A percentile compares a stretch with the other conserved stretches of the same genome.
Evolutionary conservation across 768 basidiomycete species (phyloP).

Genomic region (Lactifluus rugatus): DNA sequence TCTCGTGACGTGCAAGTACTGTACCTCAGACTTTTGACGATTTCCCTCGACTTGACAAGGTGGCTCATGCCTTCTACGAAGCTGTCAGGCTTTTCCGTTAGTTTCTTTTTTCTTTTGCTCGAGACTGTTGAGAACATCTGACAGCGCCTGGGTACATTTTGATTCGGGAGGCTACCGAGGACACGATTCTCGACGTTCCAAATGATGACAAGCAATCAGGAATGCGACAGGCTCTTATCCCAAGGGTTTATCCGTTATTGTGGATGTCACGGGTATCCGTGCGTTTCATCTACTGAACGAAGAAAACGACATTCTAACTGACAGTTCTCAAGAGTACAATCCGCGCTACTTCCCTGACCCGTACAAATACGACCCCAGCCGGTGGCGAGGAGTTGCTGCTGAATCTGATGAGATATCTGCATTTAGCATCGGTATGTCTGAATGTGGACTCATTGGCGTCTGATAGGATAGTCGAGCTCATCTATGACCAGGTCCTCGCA

Average conservation of each 20-base stretch:
- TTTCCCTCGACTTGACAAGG: slow-evolving; percentile 25
- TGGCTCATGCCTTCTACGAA: slow-evolving; percentile 26
- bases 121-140: not conserved
- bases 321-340: slow-evolving; percentile 28
- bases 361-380: slow-evolving; percentile 28
- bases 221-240: slow-evolving; percentile 20
- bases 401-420: slow-evolving; percentile 15
- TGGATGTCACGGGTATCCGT: slow-evolving; percentile 26
- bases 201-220: slow-evolving; percentile 10
- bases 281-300: not conserved
- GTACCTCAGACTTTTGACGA: slow-evolving; percentile 20
- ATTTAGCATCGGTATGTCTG: slow-evolving; percentile 19
- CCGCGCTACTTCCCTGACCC: slow-evolving; percentile 31
- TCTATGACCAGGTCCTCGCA: slow-evolving; percentile 33
- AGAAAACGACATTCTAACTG: not conserved
- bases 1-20: not conserved
- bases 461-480: not conserved
- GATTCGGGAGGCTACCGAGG: slow-evolving; percentile 25
- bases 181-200: slow-evolving; percentile 19
- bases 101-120: slow-evolving; percentile 5
- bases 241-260: slow-evolving; percentile 23
- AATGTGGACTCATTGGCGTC: not conserved
- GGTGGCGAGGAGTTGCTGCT: slow-evolving; percentile 29
- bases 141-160: slow-evolving; percentile 27
- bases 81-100: slow-evolving; percentile 29